Base-by-base conservation (phyloP, 345 rosid genomes). In the Linum lewisii region DNA sequence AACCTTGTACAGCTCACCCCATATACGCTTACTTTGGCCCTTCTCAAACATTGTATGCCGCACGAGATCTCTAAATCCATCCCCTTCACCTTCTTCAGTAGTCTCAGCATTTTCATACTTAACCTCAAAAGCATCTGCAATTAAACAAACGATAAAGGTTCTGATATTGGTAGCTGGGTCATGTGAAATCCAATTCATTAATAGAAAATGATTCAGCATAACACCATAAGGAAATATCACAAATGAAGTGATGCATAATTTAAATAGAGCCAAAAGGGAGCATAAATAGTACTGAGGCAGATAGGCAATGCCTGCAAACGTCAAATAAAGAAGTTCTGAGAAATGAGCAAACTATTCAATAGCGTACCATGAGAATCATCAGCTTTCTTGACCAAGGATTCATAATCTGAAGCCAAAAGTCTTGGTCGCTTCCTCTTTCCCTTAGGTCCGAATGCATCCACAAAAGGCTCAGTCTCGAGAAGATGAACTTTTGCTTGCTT, bases 1-100 rank as follows among this genome's bases (percentile, higher is more conserved):
- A 47, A 93, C 99, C 84, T 93, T 87, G 83, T 93, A 93, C 57
- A 93, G 95, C 73, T 93, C 99, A 53, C 97, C 95, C 97, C 97
- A 89, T 73, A 93, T 85, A 59, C 96, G 95, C 72, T 93, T 93
- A 49, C 99, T 93, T 75, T 93, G 99, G 60, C 97, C 99, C 75
- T 89, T 93, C 70, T 89, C 97, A 81, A 93, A 93, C 95, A 93
- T 93, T 0, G 79, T 89, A 66, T 89, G 97, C 50, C 96, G 84
- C 59, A 93, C 97, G 66, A 93, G 77, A 57, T 89, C 97, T 71
- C 92, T 84, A 65, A 85, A 73, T 67, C 97, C 95, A 54, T 89
- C 97, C 61, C 0, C 91, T 64, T 82, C 94, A 63, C 49, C 71
- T 61, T 69, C 86, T 69, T 80, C 90, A 22, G 67, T 74, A 72